A percentile compares a stretch with the other conserved stretches of the same genome.
phyloP scores from a whole-genome alignment of 352 stramenopile genomes.

The Labyrinthula sp. region DNA sequence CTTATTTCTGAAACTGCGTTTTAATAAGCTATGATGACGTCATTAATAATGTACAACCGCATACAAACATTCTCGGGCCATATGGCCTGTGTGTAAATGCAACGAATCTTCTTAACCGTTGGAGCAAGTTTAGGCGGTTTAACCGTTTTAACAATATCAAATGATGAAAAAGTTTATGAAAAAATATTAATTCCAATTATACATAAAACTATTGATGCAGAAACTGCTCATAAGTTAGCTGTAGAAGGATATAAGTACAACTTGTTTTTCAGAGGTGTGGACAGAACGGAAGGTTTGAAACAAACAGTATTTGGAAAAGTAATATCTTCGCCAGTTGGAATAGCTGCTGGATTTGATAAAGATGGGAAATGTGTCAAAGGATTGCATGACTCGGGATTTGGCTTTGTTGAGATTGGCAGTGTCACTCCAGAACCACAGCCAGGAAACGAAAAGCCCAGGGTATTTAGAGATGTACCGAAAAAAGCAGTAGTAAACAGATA shows the following conservation, averaged over 20 bases:
- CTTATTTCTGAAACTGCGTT: too few species aligned
- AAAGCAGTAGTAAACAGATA: slow-evolving; percentile 87
- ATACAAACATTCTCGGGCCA: too few species aligned
- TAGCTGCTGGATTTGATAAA: slow-evolving; percentile 94
- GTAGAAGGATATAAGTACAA: slow-evolving; percentile 52
- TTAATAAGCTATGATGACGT: too few species aligned
- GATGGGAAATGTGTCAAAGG: slow-evolving; percentile 68
- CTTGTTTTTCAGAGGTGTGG: slow-evolving; percentile 36
- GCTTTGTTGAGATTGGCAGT: slow-evolving; percentile 72
- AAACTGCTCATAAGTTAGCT: slow-evolving; percentile 55
- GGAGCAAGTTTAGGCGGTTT: too few species aligned
- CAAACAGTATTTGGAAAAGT: slow-evolving; percentile 31
- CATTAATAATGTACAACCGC: too few species aligned
- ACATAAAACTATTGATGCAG: slow-evolving; percentile 43
- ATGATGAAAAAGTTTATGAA: slow-evolving; percentile 19
- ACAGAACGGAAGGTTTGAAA: slow-evolving; percentile 31
- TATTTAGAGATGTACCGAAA: slow-evolving; percentile 83
- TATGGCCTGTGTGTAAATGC: too few species aligned
- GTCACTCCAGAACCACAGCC: slow-evolving; percentile 75
- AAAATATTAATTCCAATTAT: slow-evolving; percentile 28
- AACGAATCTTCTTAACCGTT: too few species aligned
- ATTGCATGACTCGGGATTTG: slow-evolving; percentile 77
- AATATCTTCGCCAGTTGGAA: slow-evolving; percentile 71
- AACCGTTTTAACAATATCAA: too few species aligned
- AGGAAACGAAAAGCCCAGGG: slow-evolving; percentile 79